Percentiles rank a stretch among this genome's conserved stretches.
These are phyloP conservation scores for Geotrichum ghanense DNA, from an alignment of 805 yeast species.

Conservation along the genomic window DNA sequence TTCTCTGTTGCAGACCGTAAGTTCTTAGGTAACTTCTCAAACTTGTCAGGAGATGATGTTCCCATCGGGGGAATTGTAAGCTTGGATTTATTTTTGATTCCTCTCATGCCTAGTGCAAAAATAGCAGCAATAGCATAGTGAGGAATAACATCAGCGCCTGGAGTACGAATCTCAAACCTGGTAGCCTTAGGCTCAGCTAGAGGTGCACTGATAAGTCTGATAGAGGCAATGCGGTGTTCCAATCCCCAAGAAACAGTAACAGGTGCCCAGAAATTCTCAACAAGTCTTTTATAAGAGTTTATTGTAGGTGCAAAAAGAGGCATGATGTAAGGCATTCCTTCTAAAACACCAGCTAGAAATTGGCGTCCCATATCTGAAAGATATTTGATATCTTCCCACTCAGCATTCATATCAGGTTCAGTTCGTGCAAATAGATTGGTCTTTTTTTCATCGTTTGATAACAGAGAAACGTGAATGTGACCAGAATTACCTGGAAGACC, in stretches of 20 bases:
- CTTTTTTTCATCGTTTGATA: slow-evolving; percentile 14
- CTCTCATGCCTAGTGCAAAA: slow-evolving; percentile 23
- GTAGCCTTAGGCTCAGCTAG: slow-evolving; percentile 18
- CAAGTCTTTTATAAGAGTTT: slow-evolving; percentile 26
- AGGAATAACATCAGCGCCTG: slow-evolving; percentile 28
- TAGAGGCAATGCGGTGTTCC: slow-evolving; percentile 25
- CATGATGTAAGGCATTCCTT: slow-evolving; percentile 25
- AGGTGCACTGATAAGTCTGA: slow-evolving; percentile 23
- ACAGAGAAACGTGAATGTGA: slow-evolving; percentile 24
- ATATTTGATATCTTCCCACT: slow-evolving; percentile 19
- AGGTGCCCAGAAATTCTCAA: slow-evolving; percentile 28
- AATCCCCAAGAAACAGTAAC: slow-evolving; percentile 26
- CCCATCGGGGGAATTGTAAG: slow-evolving; percentile 23
- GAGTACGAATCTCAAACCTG: slow-evolving; percentile 25
- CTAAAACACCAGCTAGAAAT: slow-evolving; percentile 26
- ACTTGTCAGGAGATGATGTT: slow-evolving; percentile 12
- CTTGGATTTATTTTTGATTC: slow-evolving; percentile 18
- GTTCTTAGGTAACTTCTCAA: slow-evolving; percentile 19
- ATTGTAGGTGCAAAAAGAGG: slow-evolving; percentile 26
- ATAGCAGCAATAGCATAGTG: slow-evolving; percentile 27
- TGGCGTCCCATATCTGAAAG: slow-evolving; percentile 21
- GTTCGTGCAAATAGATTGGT: slow-evolving; percentile 20
- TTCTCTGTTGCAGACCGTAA: slow-evolving; percentile 18
- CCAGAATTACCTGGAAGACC: slow-evolving; percentile 28
- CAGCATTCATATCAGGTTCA: slow-evolving; percentile 15